These are phyloP conservation scores for Rhizopus delemar DNA, from an alignment of 371 early-diverging fungal species.

Conservation along the genomic window DNA sequence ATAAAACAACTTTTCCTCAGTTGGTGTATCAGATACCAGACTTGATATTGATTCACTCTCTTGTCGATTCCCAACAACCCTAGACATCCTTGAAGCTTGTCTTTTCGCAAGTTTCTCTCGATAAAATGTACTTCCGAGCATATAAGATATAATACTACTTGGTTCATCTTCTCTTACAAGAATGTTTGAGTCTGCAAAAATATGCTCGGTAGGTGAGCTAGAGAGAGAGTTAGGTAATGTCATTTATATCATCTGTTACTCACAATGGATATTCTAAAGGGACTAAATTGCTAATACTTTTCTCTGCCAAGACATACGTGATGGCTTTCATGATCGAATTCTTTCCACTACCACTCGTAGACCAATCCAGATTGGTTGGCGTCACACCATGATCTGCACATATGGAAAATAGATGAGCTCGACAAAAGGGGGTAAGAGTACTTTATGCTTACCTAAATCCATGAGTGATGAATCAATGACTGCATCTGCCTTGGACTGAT, in stretches of 20 bases:
- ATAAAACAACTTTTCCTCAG: conserved; percentile 18
- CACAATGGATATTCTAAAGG: conserved; percentile 81
- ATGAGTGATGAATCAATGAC: neutral
- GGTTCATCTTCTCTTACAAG: conserved; percentile 92
- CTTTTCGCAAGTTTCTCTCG: conserved; percentile 39
- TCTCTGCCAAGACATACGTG: conserved; percentile 74
- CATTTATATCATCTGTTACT: conserved; percentile 24
- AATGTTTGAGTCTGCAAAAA: conserved; percentile 80
- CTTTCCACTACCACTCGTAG: conserved; percentile 33
- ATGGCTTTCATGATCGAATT: conserved; percentile 77
- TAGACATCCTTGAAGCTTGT: conserved; percentile 30
- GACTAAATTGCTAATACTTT: conserved; percentile 57
- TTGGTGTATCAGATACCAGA: neutral
- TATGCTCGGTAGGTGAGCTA: conserved; percentile 77
- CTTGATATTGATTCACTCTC: conserved; percentile 4
- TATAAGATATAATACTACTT: conserved; percentile 89
- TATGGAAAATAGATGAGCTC: neutral
- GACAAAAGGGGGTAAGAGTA: no score
- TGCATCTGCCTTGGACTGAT: neutral
- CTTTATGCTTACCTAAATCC: conserved; percentile 1
- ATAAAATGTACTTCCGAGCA: conserved; percentile 60
- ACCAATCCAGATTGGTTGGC: conserved; percentile 29
- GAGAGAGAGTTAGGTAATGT: neutral
- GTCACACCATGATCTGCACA: conserved; percentile 2
- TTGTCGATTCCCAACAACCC: conserved; percentile 3